Evolutionary conservation across 2,329 filamentous ascomycete species (phyloP), one percentile per base, ranked within the genome.

Genomic region (Ophiostoma pallidulum): DNA sequence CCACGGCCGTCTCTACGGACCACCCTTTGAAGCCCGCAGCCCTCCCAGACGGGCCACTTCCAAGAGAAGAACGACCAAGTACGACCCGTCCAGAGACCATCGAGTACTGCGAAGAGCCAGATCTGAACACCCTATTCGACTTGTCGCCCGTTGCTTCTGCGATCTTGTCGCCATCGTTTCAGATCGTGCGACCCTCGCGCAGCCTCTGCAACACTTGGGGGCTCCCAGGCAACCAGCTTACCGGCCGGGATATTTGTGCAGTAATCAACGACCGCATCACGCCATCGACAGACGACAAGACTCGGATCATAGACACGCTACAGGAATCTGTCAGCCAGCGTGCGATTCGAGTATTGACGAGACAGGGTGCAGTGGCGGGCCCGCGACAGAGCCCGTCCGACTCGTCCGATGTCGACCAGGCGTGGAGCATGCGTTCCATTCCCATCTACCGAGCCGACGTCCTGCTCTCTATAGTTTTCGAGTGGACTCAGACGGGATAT

Each of bases 361-460:
- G n/a, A n/a, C n/a, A n/a, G n/a, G n/a, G n/a, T n/a, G n/a, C n/a
- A n/a, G n/a, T n/a, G n/a, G n/a, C n/a, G n/a, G n/a, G n/a, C n/a
- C n/a, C n/a, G n/a, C n/a, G n/a, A n/a, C n/a, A n/a, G n/a, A 50
- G 57, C 19, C 16, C 31, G 7, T 33, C 36, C 8, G 24, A n/a
- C 14, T 12, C 28, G 7, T n/a, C 6, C 20, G 24, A 24, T 24
- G 12, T 37, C 24, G 33, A 29, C n/a, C 20, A 31, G 54, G 53
- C 60, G 1, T 65, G 63, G 59, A 57, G 54, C 6, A 59, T 59
- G 10, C 62, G 62, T 20, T 56, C 63, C 9, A 55, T 62, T 10
- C 64, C 62, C 12, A 48, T 65, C 14, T 63, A 62, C 50, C 55
- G 56, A 13, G 49, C 43, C 8, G 56, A 59, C 37, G 49, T 59